These are phyloP conservation scores for Monosporascus sp. DNA, from an alignment of 2,329 filamentous ascomycete species.

Conservation along the genomic window DNA sequence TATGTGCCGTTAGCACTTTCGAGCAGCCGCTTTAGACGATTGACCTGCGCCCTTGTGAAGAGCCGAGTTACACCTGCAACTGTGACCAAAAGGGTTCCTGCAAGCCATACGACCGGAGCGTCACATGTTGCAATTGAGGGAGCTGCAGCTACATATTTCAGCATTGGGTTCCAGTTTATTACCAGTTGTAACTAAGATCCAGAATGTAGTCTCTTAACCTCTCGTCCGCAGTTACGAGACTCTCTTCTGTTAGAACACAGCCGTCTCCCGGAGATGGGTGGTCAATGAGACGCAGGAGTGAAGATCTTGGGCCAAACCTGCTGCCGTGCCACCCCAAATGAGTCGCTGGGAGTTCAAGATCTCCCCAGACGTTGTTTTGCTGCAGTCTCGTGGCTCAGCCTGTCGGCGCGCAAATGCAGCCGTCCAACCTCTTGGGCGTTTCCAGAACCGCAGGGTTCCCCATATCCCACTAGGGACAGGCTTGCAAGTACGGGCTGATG, in stretches of 20 bases:
- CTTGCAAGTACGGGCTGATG: background rate
- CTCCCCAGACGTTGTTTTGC: background rate
- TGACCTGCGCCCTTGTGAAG: too few species aligned
- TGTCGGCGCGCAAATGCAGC: background rate
- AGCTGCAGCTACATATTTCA: background rate
- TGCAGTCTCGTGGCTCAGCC: background rate
- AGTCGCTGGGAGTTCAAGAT: background rate
- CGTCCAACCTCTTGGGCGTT: background rate
- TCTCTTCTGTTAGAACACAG: background rate
- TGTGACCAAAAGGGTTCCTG: too few species aligned
- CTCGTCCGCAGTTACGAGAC: background rate
- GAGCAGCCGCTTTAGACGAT: too few species aligned
- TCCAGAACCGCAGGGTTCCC: background rate
- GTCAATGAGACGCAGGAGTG: background rate
- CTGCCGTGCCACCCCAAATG: background rate
- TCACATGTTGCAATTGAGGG: too few species aligned
- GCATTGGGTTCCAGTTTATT: too few species aligned
- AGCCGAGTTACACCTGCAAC: too few species aligned
- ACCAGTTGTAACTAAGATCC: background rate
- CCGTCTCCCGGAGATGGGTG: slow-evolving; percentile 1
- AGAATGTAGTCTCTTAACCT: background rate
- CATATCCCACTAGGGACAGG: background rate
- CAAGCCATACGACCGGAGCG: too few species aligned
- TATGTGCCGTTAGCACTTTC: too few species aligned
- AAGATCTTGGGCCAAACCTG: background rate